Percentiles rank a stretch among this genome's conserved stretches.
Evolutionary conservation across 208 protist species (phyloP).

Genomic region (Tetramitus jugosus): DNA sequence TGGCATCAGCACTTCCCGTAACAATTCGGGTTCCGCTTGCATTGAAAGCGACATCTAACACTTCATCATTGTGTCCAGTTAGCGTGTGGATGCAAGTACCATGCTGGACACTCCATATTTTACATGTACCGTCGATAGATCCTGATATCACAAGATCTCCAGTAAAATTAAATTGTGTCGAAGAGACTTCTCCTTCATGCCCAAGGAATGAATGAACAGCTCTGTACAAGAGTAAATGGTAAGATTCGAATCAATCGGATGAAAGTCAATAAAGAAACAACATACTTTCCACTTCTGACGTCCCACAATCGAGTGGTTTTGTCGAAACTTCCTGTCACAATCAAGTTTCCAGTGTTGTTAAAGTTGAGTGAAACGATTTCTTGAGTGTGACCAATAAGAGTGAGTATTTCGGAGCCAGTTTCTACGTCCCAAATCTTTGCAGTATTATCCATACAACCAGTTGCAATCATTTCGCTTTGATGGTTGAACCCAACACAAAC

Average conservation of each 20-base stretch:
- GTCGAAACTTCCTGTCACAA: conserved; percentile 87
- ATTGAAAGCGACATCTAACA: conserved; percentile 85
- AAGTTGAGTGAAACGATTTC: conserved; percentile 85
- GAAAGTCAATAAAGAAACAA: no score
- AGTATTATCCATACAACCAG: conserved; percentile 88
- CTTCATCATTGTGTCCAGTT: conserved; percentile 76
- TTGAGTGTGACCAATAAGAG: conserved; percentile 76
- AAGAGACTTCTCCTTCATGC: conserved; percentile 84
- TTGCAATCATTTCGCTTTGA: conserved; percentile 72
- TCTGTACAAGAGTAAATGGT: no score
- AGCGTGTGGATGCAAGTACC: conserved; percentile 75
- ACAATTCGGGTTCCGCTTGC: conserved; percentile 68
- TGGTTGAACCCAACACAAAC: conserved; percentile 87
- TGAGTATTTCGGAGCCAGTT: conserved; percentile 70
- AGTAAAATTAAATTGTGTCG: conserved; percentile 79
- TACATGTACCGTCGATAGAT: conserved; percentile 85
- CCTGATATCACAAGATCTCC: conserved; percentile 75
- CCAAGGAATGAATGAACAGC: conserved; percentile 71
- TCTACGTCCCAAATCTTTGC: conserved; percentile 83
- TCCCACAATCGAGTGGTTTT: conserved; percentile 84
- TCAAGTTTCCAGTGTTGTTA: conserved; percentile 66
- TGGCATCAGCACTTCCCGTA: conserved; percentile 83
- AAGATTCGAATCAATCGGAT: no score
- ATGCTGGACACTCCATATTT: conserved; percentile 81
- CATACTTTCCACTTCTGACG: conserved; percentile 63